phyloP scores from a whole-genome alignment of 768 basidiomycete species.

The Russula emetica region DNA sequence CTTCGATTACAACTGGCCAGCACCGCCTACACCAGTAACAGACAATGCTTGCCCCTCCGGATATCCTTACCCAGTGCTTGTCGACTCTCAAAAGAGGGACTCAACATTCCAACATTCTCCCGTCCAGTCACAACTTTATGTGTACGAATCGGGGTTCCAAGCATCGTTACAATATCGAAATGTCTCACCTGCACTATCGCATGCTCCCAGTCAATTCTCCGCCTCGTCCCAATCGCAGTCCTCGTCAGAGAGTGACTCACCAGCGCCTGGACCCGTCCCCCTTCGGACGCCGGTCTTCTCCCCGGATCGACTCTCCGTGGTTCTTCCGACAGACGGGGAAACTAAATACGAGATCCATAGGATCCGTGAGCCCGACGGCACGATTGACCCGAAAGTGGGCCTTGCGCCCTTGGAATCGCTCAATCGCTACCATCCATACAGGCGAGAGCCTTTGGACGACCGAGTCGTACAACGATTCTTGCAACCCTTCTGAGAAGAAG shows the following conservation, averaged over 20 bases:
- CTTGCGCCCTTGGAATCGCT: conserved; percentile 58
- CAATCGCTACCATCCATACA: conserved; percentile 51
- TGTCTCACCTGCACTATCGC: conserved; percentile 23
- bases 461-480: conserved; percentile 40
- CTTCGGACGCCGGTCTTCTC: conserved; percentile 21
- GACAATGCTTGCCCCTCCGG: conserved; percentile 17
- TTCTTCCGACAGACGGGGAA: conserved; percentile 15
- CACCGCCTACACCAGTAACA: neutral
- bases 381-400: conserved; percentile 34
- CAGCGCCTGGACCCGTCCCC: conserved; percentile 17
- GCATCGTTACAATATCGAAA: conserved; percentile 11
- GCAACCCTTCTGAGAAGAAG: conserved; percentile 14
- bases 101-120: conserved; percentile 15
- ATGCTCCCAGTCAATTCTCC: conserved; percentile 24
- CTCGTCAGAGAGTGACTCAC: conserved; percentile 24
- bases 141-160: conserved; percentile 12
- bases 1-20: conserved; percentile 18
- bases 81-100: conserved; percentile 17
- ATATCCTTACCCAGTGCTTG: conserved; percentile 15
- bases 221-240: conserved; percentile 25
- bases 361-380: conserved; percentile 11
- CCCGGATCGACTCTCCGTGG: conserved; percentile 11
- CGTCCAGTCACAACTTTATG: conserved; percentile 14
- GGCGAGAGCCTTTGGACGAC: conserved; percentile 60
- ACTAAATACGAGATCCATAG: conserved; percentile 17